Base-by-base conservation (phyloP, 2,329 filamentous ascomycete genomes). In the Aplosporella prunicola region DNA sequence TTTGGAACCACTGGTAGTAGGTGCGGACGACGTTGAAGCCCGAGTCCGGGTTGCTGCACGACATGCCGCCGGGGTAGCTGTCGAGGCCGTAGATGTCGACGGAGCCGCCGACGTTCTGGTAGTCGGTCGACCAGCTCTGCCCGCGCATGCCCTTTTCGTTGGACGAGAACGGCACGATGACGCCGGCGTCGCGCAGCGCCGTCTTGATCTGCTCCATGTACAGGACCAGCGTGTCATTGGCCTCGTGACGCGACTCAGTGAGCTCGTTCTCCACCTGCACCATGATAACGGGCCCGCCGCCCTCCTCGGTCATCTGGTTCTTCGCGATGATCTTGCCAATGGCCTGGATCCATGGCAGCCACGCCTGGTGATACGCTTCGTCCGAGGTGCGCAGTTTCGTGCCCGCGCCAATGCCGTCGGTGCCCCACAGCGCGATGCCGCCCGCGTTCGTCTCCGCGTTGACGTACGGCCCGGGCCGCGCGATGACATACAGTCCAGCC, bases 371-470 rank as follows among this genome's bases (percentile, higher is more conserved):
- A 49, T 69, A 76, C 31, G 64, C 59, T 4, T 64, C 51, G 42
- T 78, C 66, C 26, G 75, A 66, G 38, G 74, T 61, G 20, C 74
- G 60, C 11, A 75, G 55, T n/a, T n/a, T n/a, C 14, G 52, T 48
- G 2, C 74, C 74, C 33, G 74, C 74, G 17, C 62, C 72, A n/a
- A n/a, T n/a, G 28, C 74, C 76, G 1, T 75, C 78, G 0, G 74
- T 78, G 5, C 75, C 52, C 74, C 76, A 80, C 1, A 76, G 57
- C 0, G 76, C 73, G 40, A 77, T 74, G 0, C 76, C 76, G 20
- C 77, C 76, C 1, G 69, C 74, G 43, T 71, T 77, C 3, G 73
- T 65, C 49, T 80, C 77, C 1, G 75, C 76, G 43, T 80, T 80
- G 40, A 76, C 67, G 40, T 80, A 80, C 0, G 74, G 74, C 0